Conservation (phyloP, 2,329 filamentous ascomycete genomes). For the Fusarium euwallaceae region DNA sequence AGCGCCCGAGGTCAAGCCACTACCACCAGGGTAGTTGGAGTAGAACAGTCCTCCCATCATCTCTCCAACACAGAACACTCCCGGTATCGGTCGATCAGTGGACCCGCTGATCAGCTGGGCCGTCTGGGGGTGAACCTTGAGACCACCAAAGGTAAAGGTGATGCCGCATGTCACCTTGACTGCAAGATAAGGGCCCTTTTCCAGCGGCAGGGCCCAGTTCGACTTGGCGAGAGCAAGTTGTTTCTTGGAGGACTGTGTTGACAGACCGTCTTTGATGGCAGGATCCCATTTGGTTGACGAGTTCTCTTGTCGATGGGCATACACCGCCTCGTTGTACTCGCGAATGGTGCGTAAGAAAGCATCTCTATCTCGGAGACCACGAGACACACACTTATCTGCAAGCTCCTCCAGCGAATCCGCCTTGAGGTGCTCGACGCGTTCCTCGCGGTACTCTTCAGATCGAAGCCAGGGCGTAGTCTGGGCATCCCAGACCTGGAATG, state of each 20-base stretch:
- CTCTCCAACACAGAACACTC: conserved; percentile 73
- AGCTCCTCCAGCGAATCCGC: conserved; percentile 67
- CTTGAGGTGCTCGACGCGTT: conserved; percentile 66
- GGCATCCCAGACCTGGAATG: conserved; percentile 76
- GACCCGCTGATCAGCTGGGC: conserved; percentile 62
- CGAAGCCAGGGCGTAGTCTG: conserved; percentile 66
- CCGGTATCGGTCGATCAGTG: conserved; percentile 61
- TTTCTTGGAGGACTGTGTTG: conserved; percentile 65
- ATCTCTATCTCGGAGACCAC: conserved; percentile 61
- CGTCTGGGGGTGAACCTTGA: conserved; percentile 68
- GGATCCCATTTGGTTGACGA: conserved; percentile 67
- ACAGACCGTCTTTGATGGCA: conserved; percentile 70
- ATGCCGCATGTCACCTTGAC: conserved; percentile 75
- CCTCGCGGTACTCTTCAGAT: conserved; percentile 72
- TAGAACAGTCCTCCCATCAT: conserved; percentile 76
- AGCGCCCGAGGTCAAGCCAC: conserved; percentile 70
- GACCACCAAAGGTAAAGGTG: conserved; percentile 77
- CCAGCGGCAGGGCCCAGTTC: conserved; percentile 74
- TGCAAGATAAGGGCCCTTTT: conserved; percentile 70
- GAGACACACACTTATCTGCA: conserved; percentile 60
- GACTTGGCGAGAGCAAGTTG: conserved; percentile 67
- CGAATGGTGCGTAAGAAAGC: conserved; percentile 65
- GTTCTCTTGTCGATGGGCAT: conserved; percentile 60
- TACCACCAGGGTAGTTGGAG: conserved; percentile 73
- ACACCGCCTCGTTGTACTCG: conserved; percentile 71